Evolutionary conservation across 345 rosid genomes (phyloP).

Genomic region (Bruguiera sexangula): DNA sequence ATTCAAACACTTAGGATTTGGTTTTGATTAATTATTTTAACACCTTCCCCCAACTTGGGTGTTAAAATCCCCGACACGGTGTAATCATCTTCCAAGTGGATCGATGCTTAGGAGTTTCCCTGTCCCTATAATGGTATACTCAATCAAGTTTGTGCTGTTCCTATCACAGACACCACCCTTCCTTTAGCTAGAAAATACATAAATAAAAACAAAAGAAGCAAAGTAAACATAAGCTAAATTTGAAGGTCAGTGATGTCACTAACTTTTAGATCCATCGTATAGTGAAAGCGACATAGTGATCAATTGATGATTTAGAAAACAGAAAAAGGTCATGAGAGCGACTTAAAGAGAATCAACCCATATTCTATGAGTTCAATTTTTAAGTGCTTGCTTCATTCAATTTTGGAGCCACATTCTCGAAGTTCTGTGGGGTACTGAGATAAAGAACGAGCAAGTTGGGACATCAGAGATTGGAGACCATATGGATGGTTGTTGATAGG

Average conservation of each 20-base stretch:
- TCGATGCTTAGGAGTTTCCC: not conserved
- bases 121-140: not conserved
- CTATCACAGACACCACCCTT: not conserved
- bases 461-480: not conserved
- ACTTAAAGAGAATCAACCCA: slow-evolving; percentile 1
- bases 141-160: not conserved
- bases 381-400: not conserved
- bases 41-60: too few relatives aligned
- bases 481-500: not conserved
- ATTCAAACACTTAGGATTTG: too few relatives aligned
- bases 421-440: not conserved
- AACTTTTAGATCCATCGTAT: not conserved
- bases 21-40: too few relatives aligned
- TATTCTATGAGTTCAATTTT: not conserved
- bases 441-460: not conserved
- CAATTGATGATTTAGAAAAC: not conserved
- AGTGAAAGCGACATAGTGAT: not conserved
- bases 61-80: too few relatives aligned
- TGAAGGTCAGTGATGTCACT: not conserved
- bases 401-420: not conserved
- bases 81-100: not conserved
- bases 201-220: not conserved
- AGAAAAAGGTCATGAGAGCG: not conserved
- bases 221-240: not conserved
- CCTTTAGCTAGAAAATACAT: not conserved